A percentile compares a stretch with the other conserved stretches of the same genome.
phyloP scores from a whole-genome alignment of 2,329 filamentous ascomycete species.

The Diplocarpon rosae region DNA sequence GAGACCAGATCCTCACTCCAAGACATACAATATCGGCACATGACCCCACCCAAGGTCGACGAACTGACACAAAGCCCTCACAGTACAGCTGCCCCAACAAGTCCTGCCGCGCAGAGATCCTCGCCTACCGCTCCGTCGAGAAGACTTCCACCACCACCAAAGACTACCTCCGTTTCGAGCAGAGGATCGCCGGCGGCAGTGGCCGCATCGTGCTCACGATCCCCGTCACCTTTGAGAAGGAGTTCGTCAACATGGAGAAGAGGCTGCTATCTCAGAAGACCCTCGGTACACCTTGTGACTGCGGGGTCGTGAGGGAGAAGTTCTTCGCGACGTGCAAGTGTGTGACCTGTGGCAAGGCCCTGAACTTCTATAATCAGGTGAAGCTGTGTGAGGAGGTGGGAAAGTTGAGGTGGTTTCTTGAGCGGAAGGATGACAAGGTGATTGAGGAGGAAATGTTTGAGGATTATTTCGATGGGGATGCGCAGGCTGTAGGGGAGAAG shows the following conservation, averaged over 20 bases:
- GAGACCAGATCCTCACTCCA: too few relatives aligned
- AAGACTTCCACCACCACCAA: not conserved
- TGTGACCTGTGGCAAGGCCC: not conserved
- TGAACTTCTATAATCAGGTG: conserved; percentile 3
- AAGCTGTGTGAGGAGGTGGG: conserved; percentile 1
- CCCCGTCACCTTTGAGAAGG: conserved; percentile 3
- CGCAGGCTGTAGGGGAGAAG: not conserved
- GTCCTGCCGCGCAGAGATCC: not conserved
- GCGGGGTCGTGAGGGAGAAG: conserved; percentile 3
- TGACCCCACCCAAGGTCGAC: not conserved
- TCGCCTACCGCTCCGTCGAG: conserved; percentile 3
- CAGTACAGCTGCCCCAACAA: not conserved
- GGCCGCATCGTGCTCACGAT: conserved; percentile 2
- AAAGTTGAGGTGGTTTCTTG: conserved; percentile 3
- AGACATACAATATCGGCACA: too few relatives aligned
- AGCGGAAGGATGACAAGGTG: conserved; percentile 1
- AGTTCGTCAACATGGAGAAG: conserved; percentile 1
- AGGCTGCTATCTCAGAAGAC: not conserved
- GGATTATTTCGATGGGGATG: not conserved
- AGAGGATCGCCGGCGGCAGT: conserved; percentile 1
- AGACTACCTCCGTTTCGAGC: conserved; percentile 6
- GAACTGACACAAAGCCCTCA: not conserved
- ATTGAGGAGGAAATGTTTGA: not conserved
- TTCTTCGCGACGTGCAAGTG: conserved; percentile 3
- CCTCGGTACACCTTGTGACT: not conserved